Percentiles rank a stretch among this genome's conserved stretches.
phyloP scores from a whole-genome alignment of 139 green algal species.

The Coelastrella sp. region DNA sequence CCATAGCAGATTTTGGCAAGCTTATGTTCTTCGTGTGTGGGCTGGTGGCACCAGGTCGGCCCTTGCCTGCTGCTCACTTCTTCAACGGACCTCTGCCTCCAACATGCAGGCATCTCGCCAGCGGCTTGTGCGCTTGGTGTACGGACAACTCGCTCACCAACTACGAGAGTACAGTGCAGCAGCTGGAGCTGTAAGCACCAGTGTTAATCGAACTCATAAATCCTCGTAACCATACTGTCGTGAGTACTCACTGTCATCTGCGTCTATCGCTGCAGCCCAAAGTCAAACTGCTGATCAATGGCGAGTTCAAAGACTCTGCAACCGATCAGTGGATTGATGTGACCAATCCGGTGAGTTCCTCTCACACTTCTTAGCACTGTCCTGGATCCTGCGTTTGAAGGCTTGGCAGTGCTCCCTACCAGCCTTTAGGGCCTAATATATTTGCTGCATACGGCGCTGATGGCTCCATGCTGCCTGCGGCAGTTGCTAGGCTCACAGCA shows the following conservation, averaged over 20 bases:
- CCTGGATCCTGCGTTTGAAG: too few species aligned
- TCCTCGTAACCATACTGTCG: background rate
- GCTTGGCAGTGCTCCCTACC: too few species aligned
- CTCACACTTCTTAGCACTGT: too few species aligned
- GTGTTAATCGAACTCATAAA: background rate
- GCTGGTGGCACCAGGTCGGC: too few species aligned
- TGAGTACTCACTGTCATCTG: background rate
- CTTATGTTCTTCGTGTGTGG: too few species aligned
- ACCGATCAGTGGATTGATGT: conserved; percentile 81
- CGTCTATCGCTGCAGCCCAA: conserved; percentile 11
- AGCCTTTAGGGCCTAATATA: too few species aligned
- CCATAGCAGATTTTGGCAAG: too few species aligned
- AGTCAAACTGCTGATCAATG: conserved; percentile 77
- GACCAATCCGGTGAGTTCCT: conserved; percentile 79
- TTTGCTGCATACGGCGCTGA: too few species aligned
- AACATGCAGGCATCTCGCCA: conserved; percentile 5
- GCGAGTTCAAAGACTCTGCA: conserved; percentile 78
- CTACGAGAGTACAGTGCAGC: background rate
- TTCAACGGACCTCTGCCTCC: background rate
- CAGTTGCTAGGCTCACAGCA: background rate
- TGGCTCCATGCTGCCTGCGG: too few species aligned
- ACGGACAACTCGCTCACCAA: background rate
- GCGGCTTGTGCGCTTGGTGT: background rate
- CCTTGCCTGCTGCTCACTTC: too few species aligned
- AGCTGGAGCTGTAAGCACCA: background rate